A percentile compares a stretch with the other conserved stretches of the same genome.
Evolutionary conservation across 164 flowering plant genomes (phyloP).

Genomic region (Hamamelis virginiana): DNA sequence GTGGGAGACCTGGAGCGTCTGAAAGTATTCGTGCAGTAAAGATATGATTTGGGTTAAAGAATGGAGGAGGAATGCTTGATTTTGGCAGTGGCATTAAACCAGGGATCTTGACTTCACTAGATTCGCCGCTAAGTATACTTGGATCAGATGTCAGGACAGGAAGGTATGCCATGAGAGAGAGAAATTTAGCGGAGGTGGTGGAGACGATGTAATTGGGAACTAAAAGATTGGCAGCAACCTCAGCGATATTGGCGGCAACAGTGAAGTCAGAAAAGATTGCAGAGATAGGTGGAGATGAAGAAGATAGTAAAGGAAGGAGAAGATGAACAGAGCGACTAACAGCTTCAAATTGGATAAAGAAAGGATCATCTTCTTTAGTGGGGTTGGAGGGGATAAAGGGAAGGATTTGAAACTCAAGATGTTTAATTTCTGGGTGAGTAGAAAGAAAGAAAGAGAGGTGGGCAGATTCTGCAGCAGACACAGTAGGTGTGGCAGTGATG

Average conservation of each 20-base stretch:
- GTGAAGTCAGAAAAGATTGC: slow-evolving; percentile 20
- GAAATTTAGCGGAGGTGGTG: slow-evolving; percentile 31
- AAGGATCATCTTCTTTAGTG: slow-evolving; percentile 24
- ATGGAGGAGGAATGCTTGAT: slow-evolving; percentile 28
- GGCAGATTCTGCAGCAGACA: slow-evolving; percentile 32
- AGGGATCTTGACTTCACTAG: slow-evolving; percentile 13
- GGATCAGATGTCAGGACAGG: not conserved
- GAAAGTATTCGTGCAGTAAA: slow-evolving; percentile 9
- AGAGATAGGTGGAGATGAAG: slow-evolving; percentile 18
- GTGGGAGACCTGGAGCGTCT: not conserved
- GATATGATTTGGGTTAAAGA: slow-evolving; percentile 13
- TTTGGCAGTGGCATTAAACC: slow-evolving; percentile 21
- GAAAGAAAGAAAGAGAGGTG: slow-evolving; percentile 22
- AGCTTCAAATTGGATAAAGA: slow-evolving; percentile 23
- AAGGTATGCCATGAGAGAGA: slow-evolving; percentile 21
- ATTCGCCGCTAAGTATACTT: not conserved
- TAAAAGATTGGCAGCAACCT: slow-evolving; percentile 3
- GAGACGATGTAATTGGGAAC: slow-evolving; percentile 23
- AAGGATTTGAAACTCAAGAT: slow-evolving; percentile 19
- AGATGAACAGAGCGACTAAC: slow-evolving; percentile 14
- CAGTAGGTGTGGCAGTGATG: slow-evolving; percentile 32
- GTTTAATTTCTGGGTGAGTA: slow-evolving; percentile 17
- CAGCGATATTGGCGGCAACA: slow-evolving; percentile 3
- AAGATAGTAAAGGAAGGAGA: slow-evolving; percentile 13
- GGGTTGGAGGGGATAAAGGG: slow-evolving; percentile 7